Conservation (phyloP, 108 stramenopile species). For the Nitzschia putrida region DNA sequence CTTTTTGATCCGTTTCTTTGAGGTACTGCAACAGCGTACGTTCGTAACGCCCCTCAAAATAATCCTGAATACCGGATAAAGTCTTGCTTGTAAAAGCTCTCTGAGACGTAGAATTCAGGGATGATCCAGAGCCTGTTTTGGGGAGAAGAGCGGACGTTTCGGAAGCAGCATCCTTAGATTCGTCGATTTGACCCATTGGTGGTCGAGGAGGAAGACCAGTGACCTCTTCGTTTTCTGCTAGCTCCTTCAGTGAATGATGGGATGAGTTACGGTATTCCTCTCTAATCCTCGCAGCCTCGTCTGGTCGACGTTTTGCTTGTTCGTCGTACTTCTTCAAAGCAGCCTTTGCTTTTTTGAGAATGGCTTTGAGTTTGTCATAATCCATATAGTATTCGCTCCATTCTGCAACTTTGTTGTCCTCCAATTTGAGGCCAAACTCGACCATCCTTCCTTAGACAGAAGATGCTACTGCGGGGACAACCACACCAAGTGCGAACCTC, state of each 20-base stretch:
- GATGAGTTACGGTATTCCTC: slow-evolving; percentile 9
- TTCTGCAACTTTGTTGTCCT: slow-evolving; percentile 86
- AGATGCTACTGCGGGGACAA: too few species aligned
- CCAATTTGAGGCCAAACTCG: slow-evolving; percentile 85
- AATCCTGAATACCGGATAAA: slow-evolving; percentile 13
- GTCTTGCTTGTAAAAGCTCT: slow-evolving; percentile 10
- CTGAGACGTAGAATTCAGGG: background rate
- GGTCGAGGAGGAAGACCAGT: background rate
- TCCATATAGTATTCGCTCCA: slow-evolving; percentile 79
- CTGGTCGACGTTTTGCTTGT: slow-evolving; percentile 41
- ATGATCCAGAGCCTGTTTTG: background rate
- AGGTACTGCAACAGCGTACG: slow-evolving; percentile 34
- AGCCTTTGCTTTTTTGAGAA: slow-evolving; percentile 58
- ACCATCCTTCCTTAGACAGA: slow-evolving; percentile 51
- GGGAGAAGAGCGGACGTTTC: background rate
- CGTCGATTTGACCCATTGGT: background rate
- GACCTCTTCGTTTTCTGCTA: background rate
- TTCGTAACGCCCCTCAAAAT: slow-evolving; percentile 34
- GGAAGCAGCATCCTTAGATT: background rate
- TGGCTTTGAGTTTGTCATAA: slow-evolving; percentile 65
- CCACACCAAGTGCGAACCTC: too few species aligned
- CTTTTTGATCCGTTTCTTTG: slow-evolving; percentile 25
- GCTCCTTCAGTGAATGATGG: background rate
- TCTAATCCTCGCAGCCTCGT: slow-evolving; percentile 37
- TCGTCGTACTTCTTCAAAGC: slow-evolving; percentile 54